Conservation (phyloP, 208 protist genomes). For the Acanthamoeba castellanii region DNA sequence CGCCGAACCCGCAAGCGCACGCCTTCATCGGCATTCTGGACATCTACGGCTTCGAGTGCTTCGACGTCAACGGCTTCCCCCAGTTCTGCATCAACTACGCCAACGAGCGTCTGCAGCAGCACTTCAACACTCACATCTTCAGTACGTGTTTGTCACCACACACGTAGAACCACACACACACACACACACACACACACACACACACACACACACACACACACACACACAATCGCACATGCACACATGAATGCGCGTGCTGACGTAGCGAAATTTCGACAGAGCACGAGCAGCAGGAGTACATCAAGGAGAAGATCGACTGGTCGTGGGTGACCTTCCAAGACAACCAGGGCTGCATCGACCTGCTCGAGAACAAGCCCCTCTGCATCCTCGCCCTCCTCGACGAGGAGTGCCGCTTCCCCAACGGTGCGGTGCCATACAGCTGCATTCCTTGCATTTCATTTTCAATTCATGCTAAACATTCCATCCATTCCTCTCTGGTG, state of each 20-base stretch:
- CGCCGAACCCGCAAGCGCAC: background rate
- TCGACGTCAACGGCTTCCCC: conserved; percentile 88
- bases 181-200: no score
- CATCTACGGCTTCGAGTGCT: conserved; percentile 97
- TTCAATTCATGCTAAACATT: background rate
- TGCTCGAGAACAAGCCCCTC: conserved; percentile 84
- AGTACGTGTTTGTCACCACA: conserved; percentile 33
- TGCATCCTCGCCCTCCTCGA: conserved; percentile 92
- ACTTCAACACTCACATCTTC: conserved; percentile 93
- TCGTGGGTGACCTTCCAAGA: conserved; percentile 88
- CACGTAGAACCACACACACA: no score
- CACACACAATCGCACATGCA: no score
- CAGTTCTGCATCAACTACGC: conserved; percentile 99
- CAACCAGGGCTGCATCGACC: conserved; percentile 82
- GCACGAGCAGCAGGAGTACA: conserved; percentile 84
- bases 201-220: no score
- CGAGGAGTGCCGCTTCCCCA: conserved; percentile 91
- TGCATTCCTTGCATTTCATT: background rate
- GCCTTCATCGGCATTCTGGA: conserved; percentile 87
- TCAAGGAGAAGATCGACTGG: conserved; percentile 87
- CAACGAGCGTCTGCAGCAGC: conserved; percentile 98
- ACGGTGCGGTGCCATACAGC: conserved; percentile 75
- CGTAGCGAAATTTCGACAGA: conserved; percentile 81
- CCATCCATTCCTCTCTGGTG: background rate
- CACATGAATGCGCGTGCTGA: background rate